Percentiles rank a stretch among this genome's conserved stretches.
Conservation (phyloP, 768 basidiomycete genomes). For the Trametes cubensis region DNA sequence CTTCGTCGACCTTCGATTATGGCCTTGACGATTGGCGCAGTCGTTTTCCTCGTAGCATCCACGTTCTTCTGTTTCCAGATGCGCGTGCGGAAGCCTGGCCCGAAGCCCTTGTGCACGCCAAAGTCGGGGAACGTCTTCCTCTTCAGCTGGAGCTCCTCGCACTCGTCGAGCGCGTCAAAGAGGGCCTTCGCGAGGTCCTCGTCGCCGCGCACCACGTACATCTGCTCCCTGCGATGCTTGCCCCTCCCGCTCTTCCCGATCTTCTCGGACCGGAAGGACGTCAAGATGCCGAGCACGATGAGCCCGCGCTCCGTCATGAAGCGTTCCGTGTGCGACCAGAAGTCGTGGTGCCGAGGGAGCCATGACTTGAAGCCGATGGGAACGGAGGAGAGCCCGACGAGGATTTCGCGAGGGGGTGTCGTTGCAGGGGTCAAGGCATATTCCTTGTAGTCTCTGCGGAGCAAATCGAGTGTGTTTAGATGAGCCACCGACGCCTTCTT, state of each 20-base stretch:
- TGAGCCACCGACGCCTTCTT: slow-evolving; percentile 73
- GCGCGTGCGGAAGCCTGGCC: slow-evolving; percentile 36
- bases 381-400: slow-evolving; percentile 81
- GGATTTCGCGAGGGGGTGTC: slow-evolving; percentile 44
- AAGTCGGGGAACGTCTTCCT: slow-evolving; percentile 36
- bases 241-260: slow-evolving; percentile 47
- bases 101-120: slow-evolving; percentile 37
- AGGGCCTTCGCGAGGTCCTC: slow-evolving; percentile 48
- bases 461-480: slow-evolving; percentile 72
- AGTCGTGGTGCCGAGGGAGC: slow-evolving; percentile 47
- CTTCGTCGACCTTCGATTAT: slow-evolving; percentile 51
- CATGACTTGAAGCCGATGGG: slow-evolving; percentile 67
- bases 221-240: slow-evolving; percentile 68
- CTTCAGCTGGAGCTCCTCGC: slow-evolving; percentile 53
- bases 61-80: slow-evolving; percentile 71
- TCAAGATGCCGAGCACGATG: slow-evolving; percentile 77
- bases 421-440: slow-evolving; percentile 58
- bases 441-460: slow-evolving; percentile 96
- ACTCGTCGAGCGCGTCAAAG: slow-evolving; percentile 62
- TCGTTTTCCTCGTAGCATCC: slow-evolving; percentile 62
- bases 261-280: slow-evolving; percentile 57
- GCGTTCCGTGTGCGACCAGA: slow-evolving; percentile 42
- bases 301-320: slow-evolving; percentile 74
- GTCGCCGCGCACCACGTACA: slow-evolving; percentile 61
- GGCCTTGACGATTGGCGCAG: slow-evolving; percentile 64